These are phyloP conservation scores for Craterostigma plantagineum DNA, from an alignment of 257 asterid genomes.

Conservation along the genomic window DNA sequence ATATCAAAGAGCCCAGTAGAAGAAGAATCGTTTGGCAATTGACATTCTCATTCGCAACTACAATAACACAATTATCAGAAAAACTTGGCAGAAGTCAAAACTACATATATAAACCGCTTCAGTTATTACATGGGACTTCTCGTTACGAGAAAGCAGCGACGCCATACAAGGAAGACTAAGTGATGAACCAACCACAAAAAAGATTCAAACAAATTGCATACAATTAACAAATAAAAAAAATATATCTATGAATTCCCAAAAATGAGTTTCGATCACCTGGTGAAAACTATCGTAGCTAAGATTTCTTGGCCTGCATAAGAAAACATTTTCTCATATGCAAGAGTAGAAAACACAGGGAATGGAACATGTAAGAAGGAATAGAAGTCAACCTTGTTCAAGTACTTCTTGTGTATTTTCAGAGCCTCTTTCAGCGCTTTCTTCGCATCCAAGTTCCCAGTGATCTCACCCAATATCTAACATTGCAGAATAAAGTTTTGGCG, in stretches of 20 bases:
- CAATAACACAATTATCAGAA: no score
- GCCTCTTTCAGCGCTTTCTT: conserved; percentile 69
- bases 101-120: no score
- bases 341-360: neutral
- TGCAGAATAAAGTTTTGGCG: neutral
- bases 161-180: no score
- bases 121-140: no score
- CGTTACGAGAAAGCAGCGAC: no score
- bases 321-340: conserved; percentile 8
- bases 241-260: no score
- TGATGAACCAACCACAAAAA: no score
- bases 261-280: no score
- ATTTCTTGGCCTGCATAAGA: conserved; percentile 48
- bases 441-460: conserved; percentile 88
- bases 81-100: no score
- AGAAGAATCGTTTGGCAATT: no score
- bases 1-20: no score
- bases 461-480: conserved; percentile 63
- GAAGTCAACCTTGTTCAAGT: conserved; percentile 19
- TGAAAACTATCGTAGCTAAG: conserved; percentile 11
- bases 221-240: neutral
- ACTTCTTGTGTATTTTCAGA: conserved; percentile 64
- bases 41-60: no score
- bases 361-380: neutral
- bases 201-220: neutral